phyloP scores from a whole-genome alignment of 257 asterid genomes.

The Rehmannia glutinosa region DNA sequence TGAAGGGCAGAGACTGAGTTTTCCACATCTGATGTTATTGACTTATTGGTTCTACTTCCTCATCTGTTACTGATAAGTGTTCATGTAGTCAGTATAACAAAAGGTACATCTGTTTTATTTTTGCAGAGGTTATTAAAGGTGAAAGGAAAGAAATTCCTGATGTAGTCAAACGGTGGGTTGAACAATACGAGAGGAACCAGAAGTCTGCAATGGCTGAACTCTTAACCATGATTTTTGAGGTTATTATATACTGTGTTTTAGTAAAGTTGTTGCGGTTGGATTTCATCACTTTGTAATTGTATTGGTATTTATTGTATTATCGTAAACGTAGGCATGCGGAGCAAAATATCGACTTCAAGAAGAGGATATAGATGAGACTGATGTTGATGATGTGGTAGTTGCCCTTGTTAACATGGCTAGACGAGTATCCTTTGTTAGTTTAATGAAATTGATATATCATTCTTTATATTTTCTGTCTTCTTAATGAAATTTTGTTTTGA shows the following conservation, averaged over 20 bases:
- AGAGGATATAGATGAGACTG: conserved; percentile 69
- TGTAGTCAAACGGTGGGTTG: conserved; percentile 84
- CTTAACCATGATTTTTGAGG: conserved; percentile 83
- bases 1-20: not conserved
- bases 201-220: conserved; percentile 73
- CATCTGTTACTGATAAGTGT: not conserved
- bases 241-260: conserved; percentile 24
- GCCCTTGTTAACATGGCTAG: conserved; percentile 82
- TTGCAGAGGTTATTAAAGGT: conserved; percentile 75
- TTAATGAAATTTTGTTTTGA: not conserved
- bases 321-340: conserved; percentile 82
- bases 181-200: conserved; percentile 66
- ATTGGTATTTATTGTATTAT: conserved; percentile 9
- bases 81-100: conserved; percentile 1
- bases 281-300: conserved; percentile 16
- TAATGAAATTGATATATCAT: no score
- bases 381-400: conserved; percentile 93
- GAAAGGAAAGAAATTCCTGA: conserved; percentile 72
- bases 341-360: conserved; percentile 67
- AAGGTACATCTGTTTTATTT: not conserved
- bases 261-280: not conserved
- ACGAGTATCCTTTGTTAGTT: conserved; percentile 82
- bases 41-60: conserved; percentile 7
- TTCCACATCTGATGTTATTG: not conserved
- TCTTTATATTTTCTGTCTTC: not conserved